A percentile compares a stretch with the other conserved stretches of the same genome.
phyloP scores from a whole-genome alignment of 352 stramenopile genomes.

The Globisporangium ultimum region DNA sequence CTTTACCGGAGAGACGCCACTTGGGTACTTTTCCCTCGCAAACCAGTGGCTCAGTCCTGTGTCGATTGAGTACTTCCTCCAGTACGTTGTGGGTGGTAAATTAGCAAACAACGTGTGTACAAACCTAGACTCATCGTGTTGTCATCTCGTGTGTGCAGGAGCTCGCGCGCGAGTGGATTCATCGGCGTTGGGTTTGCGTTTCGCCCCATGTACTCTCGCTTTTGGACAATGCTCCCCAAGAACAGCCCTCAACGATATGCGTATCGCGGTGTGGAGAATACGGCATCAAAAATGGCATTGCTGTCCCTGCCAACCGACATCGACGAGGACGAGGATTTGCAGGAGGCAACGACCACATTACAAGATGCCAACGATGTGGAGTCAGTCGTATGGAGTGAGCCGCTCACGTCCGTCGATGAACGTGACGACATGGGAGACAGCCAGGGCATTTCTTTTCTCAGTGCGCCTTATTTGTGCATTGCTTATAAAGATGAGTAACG shows the following conservation, averaged over 20 bases:
- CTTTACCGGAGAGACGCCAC: slow-evolving; percentile 16
- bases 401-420: slow-evolving; percentile 32
- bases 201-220: slow-evolving; percentile 23
- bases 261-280: slow-evolving; percentile 22
- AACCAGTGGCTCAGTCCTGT: slow-evolving; percentile 40
- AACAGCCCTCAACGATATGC: slow-evolving; percentile 14
- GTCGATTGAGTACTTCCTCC: slow-evolving; percentile 49
- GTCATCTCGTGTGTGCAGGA: slow-evolving; percentile 14
- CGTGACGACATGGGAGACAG: slow-evolving; percentile 22
- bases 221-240: slow-evolving; percentile 33
- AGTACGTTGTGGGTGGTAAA: slow-evolving; percentile 9
- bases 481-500: background rate
- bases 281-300: slow-evolving; percentile 10
- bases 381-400: slow-evolving; percentile 43
- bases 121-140: background rate
- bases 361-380: slow-evolving; percentile 1
- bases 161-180: slow-evolving; percentile 42
- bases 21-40: slow-evolving; percentile 40
- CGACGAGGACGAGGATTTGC: background rate
- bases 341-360: slow-evolving; percentile 1
- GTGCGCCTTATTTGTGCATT: slow-evolving; percentile 21
- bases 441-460: slow-evolving; percentile 52
- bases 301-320: slow-evolving; percentile 3
- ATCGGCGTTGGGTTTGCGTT: slow-evolving; percentile 49
- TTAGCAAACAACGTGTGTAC: no score